Percentiles rank a stretch among this genome's conserved stretches.
Evolutionary conservation across 768 basidiomycete species (phyloP).

Genomic region (Lactifluus echinatus): DNA sequence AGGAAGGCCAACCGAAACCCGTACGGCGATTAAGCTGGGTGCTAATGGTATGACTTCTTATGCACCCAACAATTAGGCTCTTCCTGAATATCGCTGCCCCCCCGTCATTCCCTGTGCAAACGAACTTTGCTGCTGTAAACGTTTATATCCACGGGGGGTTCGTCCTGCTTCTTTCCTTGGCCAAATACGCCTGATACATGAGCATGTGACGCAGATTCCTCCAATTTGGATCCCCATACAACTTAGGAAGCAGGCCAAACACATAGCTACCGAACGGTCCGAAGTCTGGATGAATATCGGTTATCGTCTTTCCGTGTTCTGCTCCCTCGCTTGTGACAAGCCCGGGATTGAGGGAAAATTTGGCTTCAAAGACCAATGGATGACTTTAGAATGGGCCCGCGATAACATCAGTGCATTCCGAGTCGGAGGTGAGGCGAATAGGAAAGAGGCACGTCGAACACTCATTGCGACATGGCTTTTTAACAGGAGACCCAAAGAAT

Average conservation of each 20-base stretch:
- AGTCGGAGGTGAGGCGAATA: constrained; percentile 52
- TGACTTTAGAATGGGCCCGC: constrained; percentile 63
- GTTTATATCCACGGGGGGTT: constrained; percentile 77
- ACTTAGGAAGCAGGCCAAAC: constrained; percentile 55
- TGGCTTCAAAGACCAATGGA: constrained; percentile 81
- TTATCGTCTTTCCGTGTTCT: constrained; percentile 68
- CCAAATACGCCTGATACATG: background rate
- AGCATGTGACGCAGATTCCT: constrained; percentile 42
- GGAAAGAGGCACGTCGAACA: background rate
- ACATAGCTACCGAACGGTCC: constrained; percentile 49
- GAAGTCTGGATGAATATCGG: constrained; percentile 75
- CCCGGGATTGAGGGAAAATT: constrained; percentile 63
- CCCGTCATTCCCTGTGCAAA: constrained; percentile 39
- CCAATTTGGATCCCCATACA: constrained; percentile 71
- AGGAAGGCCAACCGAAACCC: constrained; percentile 66
- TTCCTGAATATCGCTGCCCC: constrained; percentile 61
- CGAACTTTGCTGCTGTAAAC: constrained; percentile 53
- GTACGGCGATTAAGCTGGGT: constrained; percentile 28
- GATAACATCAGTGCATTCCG: constrained; percentile 62
- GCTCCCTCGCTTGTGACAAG: constrained; percentile 60
- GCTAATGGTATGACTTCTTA: background rate
- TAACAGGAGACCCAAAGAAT: constrained; percentile 47
- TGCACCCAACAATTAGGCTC: constrained; percentile 31
- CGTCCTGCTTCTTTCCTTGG: constrained; percentile 5
- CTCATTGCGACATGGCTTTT: background rate